Evolutionary conservation across 768 basidiomycete species (phyloP), one percentile per base, ranked within the genome.

Genomic region (Lentinula sp.): DNA sequence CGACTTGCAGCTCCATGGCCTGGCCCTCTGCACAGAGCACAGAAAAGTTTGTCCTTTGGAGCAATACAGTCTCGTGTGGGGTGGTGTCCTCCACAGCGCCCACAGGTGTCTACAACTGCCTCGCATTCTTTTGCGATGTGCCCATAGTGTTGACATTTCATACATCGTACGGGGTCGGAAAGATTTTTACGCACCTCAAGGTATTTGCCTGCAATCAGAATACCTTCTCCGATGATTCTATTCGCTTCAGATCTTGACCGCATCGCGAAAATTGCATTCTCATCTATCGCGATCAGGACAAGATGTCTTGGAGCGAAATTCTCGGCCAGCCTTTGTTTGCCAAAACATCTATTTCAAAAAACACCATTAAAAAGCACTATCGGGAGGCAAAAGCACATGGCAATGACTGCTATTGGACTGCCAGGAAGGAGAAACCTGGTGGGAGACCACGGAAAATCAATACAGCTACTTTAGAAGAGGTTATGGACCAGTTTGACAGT

Each of bases 1-100:
- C 57, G 33, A n/a, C 39, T 35, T 23, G 16, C 57, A 1, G 63
- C 60, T 0, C 32, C 37, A 16, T 63, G 62, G 23, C 59, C 62
- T 1, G 9, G 10, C 13, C 48, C 49, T 43, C 49, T 54, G 28
- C 63, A 64, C 10, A 61, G 57, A 7, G 50, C 28, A 35, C 63
- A 64, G 6, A 9, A 51, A 10, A 51, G 16, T 16, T 32, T 6
- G 12, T 28, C n/a, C 2, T 13, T 2, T 0, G 15, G 6, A 6
- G 42, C 42, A 6, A n/a, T 16, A 15, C 42, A 43, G 0, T 13
- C n/a, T 43, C n/a, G 42, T 4, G 42, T 43, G 6, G 42, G 42
- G 42, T 43, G 42, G 2, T 2, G 2, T 43, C 13, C 6, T 13
- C n/a, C 42, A n/a, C 42, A 43, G 15, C 42, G 15, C 2, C 42